These are phyloP conservation scores for Coemansia sp. DNA, from an alignment of 192 early-diverging fungal genomes.

Conservation along the genomic window DNA sequence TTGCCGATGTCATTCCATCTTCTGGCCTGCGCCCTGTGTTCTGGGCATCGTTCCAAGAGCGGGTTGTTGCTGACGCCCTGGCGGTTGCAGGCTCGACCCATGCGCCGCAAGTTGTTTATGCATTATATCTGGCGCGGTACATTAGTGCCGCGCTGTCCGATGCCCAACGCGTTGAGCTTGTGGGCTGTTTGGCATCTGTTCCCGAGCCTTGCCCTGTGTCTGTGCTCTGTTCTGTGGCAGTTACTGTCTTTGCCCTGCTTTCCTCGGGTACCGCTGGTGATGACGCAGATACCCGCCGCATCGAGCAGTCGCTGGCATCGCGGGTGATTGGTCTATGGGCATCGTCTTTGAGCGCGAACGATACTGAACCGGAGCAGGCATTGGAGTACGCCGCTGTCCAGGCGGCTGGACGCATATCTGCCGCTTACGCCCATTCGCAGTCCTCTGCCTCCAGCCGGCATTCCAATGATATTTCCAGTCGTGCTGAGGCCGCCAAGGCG, in stretches of 20 bases:
- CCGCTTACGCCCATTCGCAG: too few species aligned
- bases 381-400: conserved; percentile 11
- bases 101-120: background rate
- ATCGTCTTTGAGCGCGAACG: background rate
- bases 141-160: conserved; percentile 8
- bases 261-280: background rate
- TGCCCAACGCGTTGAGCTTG: background rate
- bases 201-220: background rate
- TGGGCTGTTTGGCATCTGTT: background rate
- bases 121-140: conserved; percentile 8
- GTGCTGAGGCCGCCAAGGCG: too few species aligned
- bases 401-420: conserved; percentile 1
- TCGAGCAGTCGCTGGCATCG: background rate
- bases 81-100: background rate
- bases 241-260: conserved; percentile 13
- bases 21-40: conserved; percentile 1
- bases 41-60: conserved; percentile 15
- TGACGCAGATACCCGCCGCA: background rate
- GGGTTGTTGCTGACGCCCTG: background rate
- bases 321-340: conserved; percentile 16
- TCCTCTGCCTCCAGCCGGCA: too few species aligned
- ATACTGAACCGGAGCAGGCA: background rate
- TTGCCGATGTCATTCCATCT: conserved; percentile 4
- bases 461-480: too few species aligned
- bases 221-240: conserved; percentile 7